Evolutionary conservation across 2,329 filamentous ascomycete species (phyloP).

Genomic region (Cytospora leucostoma): DNA sequence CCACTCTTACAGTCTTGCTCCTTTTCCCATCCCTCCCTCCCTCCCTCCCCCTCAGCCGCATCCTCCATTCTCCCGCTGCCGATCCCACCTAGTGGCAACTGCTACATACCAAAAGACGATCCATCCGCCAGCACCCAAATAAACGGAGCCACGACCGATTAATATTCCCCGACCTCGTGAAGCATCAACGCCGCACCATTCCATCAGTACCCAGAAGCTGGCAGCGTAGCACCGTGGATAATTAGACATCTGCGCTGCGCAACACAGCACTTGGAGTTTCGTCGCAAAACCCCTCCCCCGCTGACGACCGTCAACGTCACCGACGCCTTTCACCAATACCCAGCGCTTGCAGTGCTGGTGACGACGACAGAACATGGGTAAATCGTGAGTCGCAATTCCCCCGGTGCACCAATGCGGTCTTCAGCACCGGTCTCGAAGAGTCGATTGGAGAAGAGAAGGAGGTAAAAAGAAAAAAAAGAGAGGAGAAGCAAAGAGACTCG

Average conservation of each 20-base stretch:
- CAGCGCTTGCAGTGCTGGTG: constrained; percentile 15
- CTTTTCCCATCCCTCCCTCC: not conserved
- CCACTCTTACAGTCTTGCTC: constrained; percentile 3
- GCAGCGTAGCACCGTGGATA: constrained; percentile 1
- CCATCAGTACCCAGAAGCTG: constrained; percentile 1
- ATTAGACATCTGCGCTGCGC: constrained; percentile 2
- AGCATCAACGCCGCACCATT: not conserved
- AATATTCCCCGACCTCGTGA: not conserved
- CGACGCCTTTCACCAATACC: not conserved
- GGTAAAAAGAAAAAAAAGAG: no score
- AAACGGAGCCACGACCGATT: not conserved
- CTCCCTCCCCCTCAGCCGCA: not conserved
- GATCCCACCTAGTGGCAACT: not conserved
- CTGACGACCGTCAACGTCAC: constrained; percentile 2
- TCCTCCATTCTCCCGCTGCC: not conserved
- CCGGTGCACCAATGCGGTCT: not conserved
- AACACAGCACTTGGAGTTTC: constrained; percentile 9
- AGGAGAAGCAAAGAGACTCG: not conserved
- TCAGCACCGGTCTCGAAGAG: not conserved
- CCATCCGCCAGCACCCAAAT: not conserved
- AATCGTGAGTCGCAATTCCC: constrained; percentile 50
- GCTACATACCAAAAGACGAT: not conserved
- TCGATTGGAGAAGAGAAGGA: no score
- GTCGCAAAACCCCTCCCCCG: constrained; percentile 15
- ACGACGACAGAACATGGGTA: constrained; percentile 45